Evolutionary conservation across 2,329 filamentous ascomycete species (phyloP).

Genomic region (Rhytidhysteron rufulum): DNA sequence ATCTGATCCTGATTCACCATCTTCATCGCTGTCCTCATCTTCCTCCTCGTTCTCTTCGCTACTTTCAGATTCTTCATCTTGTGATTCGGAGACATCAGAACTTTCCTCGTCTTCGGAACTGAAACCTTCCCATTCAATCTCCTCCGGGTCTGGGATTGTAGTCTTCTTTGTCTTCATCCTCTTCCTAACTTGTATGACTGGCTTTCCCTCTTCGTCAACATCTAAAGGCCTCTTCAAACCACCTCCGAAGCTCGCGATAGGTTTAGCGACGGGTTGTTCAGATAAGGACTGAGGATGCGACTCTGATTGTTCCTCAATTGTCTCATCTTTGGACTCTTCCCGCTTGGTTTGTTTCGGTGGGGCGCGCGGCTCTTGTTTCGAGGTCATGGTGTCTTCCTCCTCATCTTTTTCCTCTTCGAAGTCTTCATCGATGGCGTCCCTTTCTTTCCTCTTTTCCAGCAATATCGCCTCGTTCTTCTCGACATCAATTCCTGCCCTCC

Average conservation of each 20-base stretch:
- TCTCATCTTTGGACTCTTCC: conserved; percentile 2
- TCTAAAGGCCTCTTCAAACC: conserved; percentile 87
- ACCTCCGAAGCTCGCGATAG: conserved; percentile 53
- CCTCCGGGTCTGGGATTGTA: conserved; percentile 33
- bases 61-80: conserved; percentile 23
- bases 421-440: conserved; percentile 27
- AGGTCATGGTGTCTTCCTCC: no score
- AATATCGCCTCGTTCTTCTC: conserved; percentile 53
- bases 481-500: conserved; percentile 59
- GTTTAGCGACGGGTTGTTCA: conserved; percentile 6
- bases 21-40: conserved; percentile 6
- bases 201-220: conserved; percentile 71
- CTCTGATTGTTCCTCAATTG: neutral
- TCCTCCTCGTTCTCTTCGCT: conserved; percentile 17
- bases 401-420: conserved; percentile 27
- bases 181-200: conserved; percentile 79
- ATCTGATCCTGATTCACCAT: conserved; percentile 29
- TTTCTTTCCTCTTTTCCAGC: conserved; percentile 40
- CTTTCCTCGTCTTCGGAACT: conserved; percentile 43
- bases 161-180: conserved; percentile 54
- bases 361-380: neutral
- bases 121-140: conserved; percentile 61
- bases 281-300: conserved; percentile 10
- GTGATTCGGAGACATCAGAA: conserved; percentile 5
- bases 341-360: neutral